Evolutionary conservation across 2,329 filamentous ascomycete genomes (phyloP).

Genomic region (Trichophyton equinum): DNA sequence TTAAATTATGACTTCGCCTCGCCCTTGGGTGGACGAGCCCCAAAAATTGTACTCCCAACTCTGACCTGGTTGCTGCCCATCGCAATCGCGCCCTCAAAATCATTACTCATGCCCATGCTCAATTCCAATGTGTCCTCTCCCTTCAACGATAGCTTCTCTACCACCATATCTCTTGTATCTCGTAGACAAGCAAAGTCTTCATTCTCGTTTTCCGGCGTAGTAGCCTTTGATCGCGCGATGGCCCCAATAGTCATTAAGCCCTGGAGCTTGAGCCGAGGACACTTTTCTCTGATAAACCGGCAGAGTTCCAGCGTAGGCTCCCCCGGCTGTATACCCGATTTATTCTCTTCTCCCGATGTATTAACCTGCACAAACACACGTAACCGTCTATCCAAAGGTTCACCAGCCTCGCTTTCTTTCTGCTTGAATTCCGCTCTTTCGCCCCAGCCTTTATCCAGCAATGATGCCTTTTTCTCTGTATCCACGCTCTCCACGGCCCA

Average conservation of each 20-base stretch:
- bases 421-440: conserved; percentile 33
- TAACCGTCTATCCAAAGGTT: conserved; percentile 33
- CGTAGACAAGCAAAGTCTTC: conserved; percentile 68
- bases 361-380: conserved; percentile 87
- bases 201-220: conserved; percentile 66
- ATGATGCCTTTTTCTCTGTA: conserved; percentile 69
- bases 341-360: conserved; percentile 75
- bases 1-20: conserved; percentile 47
- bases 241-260: conserved; percentile 97
- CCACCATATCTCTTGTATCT: conserved; percentile 59
- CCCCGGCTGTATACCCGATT: conserved; percentile 66
- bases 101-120: conserved; percentile 98
- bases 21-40: conserved; percentile 62
- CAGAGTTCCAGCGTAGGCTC: conserved; percentile 51
- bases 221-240: conserved; percentile 68
- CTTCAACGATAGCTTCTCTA: conserved; percentile 44
- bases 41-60: conserved; percentile 90
- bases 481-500: conserved; percentile 90
- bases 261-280: conserved; percentile 59
- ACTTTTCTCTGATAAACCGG: conserved; percentile 54
- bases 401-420: conserved; percentile 15
- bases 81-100: conserved; percentile 77
- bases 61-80: conserved; percentile 82
- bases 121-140: conserved; percentile 52
- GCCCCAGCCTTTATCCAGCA: conserved; percentile 64